Evolutionary conservation across 2,329 filamentous ascomycete genomes (phyloP), one percentile per base, ranked within the genome.

Genomic region (Trichoderma breve): DNA sequence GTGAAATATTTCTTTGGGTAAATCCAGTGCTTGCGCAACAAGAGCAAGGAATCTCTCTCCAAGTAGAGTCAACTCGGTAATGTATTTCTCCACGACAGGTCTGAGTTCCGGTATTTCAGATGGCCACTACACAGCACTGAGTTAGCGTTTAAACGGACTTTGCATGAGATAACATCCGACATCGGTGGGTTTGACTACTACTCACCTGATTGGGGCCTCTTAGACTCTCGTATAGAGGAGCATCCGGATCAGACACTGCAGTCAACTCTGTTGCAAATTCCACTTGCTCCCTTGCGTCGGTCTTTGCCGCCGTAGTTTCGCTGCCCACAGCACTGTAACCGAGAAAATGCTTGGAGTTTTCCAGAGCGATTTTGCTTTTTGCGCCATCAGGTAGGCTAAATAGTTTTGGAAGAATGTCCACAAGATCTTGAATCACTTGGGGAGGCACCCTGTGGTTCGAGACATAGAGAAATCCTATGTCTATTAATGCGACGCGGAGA

Each of bases 311-410:
- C 2, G 89, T 91, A 0, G 80, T 87, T 77, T 90, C 89, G 28
- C 85, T 81, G 0, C 87, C 88, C 21, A 84, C 83, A 0, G 81
- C 84, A 73, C 86, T 88, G 76, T 90, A 90, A 0, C 89, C 89
- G 3, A 91, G 80, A 71, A 91, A 89, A 76, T 90, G 88, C 11
- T 88, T 87, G 1, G 86, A 90, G 30, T 88, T 86, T 30, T 82
- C 78, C 21, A 87, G 80, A 0, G 83, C 83, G 11, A 87, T 77
- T 2, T 75, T 74, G 0, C 77, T 76, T 71, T 87, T 88, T 6
- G 78, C 76, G 3, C 75, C 73, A 1, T 75, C 64, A 0, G 82
- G 74, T 1, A 87, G 78, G 1, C 77, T 75, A 73, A 88, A 88
- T 6, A 88, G 79, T 0, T 26, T 51, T 1, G 86, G 85, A 3